Conservation (phyloP, 768 basidiomycete species). For the Chalciporus sphaerocephalus region DNA sequence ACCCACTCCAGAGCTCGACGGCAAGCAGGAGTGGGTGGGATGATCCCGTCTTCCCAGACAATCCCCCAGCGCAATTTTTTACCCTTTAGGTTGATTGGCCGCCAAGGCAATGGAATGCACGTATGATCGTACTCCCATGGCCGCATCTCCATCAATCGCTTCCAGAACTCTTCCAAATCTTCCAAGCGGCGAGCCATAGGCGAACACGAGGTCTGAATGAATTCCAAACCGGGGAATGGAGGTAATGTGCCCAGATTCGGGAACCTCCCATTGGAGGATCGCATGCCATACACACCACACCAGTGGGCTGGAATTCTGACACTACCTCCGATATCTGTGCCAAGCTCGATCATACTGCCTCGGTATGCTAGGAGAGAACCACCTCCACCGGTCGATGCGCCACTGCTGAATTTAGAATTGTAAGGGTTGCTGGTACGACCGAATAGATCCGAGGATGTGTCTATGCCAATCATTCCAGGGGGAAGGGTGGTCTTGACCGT, state of each 20-base stretch:
- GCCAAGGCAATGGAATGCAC: slow-evolving; percentile 44
- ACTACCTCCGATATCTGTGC: slow-evolving; percentile 49
- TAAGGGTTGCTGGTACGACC: slow-evolving; percentile 48
- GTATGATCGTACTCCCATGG: slow-evolving; percentile 44
- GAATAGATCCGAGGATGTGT: slow-evolving; percentile 42
- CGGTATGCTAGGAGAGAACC: slow-evolving; percentile 44
- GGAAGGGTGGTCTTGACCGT: slow-evolving; percentile 43
- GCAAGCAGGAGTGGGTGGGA: slow-evolving; percentile 39
- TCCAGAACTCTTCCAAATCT: slow-evolving; percentile 42
- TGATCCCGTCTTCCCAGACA: slow-evolving; percentile 38
- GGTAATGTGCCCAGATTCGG: slow-evolving; percentile 31
- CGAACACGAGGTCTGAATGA: slow-evolving; percentile 33
- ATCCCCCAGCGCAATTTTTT: slow-evolving; percentile 39
- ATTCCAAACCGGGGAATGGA: slow-evolving; percentile 37
- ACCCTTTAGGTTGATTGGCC: slow-evolving; percentile 29
- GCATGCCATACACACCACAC: slow-evolving; percentile 44
- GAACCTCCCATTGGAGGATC: slow-evolving; percentile 37
- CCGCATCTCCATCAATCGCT: slow-evolving; percentile 36
- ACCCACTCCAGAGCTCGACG: slow-evolving; percentile 35
- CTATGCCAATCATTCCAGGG: slow-evolving; percentile 38
- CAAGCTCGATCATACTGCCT: slow-evolving; percentile 43
- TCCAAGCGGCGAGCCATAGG: slow-evolving; percentile 42
- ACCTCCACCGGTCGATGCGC: slow-evolving; percentile 52
- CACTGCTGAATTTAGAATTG: slow-evolving; percentile 37
- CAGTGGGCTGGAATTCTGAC: slow-evolving; percentile 46